Evolutionary conservation across 1,284 basidiomycete genomes (phyloP).

Genomic region (Ustilago trichophora): DNA sequence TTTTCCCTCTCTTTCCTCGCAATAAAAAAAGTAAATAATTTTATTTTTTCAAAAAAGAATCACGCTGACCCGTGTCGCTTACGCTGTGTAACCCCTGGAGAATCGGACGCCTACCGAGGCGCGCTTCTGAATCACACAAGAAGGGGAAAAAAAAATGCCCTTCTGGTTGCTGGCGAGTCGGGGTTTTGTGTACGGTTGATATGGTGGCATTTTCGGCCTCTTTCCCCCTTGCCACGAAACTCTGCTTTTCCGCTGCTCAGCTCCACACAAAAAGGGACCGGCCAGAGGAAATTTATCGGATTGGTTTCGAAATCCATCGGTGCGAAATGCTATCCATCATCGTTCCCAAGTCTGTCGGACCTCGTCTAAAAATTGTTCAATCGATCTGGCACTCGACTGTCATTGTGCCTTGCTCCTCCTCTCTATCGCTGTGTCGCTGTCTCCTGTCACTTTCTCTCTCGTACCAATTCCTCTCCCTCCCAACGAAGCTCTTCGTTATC

Average conservation of each 20-base stretch:
- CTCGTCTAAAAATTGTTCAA: neutral
- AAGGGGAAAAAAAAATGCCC: too few relatives aligned
- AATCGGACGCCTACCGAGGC: slow-evolving; percentile 9
- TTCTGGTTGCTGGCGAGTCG: neutral
- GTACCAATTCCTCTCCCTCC: too few relatives aligned
- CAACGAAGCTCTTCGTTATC: too few relatives aligned
- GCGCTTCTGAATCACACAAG: slow-evolving; percentile 2
- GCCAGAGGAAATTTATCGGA: too few relatives aligned
- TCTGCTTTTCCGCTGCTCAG: too few relatives aligned
- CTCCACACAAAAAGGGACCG: slow-evolving; percentile 1
- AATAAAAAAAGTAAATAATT: too few relatives aligned
- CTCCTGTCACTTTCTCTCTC: too few relatives aligned
- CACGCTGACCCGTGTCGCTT: slow-evolving; percentile 10
- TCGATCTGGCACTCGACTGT: slow-evolving; percentile 6
- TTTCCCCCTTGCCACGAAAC: too few relatives aligned
- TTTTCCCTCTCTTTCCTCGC: too few relatives aligned
- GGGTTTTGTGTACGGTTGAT: neutral
- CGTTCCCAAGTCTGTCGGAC: slow-evolving; percentile 21
- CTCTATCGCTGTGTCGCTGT: neutral
- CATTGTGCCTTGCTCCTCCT: neutral
- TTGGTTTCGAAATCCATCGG: neutral
- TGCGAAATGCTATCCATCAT: neutral
- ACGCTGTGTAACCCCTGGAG: slow-evolving; percentile 5
- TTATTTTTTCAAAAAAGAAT: too few relatives aligned
- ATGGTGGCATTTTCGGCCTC: too few relatives aligned